Conservation (phyloP, 352 stramenopile species). For the Globisporangium solare region DNA sequence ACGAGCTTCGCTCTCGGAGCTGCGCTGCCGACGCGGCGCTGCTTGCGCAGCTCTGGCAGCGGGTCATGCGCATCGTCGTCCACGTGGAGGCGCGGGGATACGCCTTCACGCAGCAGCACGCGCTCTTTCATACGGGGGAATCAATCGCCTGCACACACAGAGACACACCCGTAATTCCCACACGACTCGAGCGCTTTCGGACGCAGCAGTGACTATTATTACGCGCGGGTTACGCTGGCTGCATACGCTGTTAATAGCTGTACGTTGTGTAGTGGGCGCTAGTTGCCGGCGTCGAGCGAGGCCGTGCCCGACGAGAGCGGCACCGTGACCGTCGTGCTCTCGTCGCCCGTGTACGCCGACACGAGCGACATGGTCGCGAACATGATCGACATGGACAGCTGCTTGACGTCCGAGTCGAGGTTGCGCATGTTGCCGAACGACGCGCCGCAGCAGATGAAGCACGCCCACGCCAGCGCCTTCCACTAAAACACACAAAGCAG, state of each 20-base stretch:
- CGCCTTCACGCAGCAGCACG: too few relatives aligned
- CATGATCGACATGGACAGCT: constrained; percentile 76
- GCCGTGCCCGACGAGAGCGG: constrained; percentile 13
- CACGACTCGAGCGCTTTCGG: too few relatives aligned
- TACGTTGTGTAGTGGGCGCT: background rate
- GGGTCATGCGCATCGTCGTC: background rate
- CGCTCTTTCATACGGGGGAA: constrained; percentile 1
- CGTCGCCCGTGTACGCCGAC: constrained; percentile 44
- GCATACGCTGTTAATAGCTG: too few relatives aligned
- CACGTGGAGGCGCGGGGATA: background rate
- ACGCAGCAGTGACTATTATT: background rate
- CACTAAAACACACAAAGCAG: too few relatives aligned
- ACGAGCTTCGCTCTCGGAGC: constrained; percentile 19
- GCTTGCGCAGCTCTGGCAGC: too few relatives aligned
- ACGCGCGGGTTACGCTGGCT: constrained; percentile 1
- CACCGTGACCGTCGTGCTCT: constrained; percentile 28
- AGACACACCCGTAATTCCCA: background rate
- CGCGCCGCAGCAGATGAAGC: constrained; percentile 56
- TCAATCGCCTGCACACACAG: too few relatives aligned
- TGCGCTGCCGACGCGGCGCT: background rate
- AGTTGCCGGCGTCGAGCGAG: constrained; percentile 6
- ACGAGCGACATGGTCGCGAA: constrained; percentile 66
- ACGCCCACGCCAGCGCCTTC: constrained; percentile 62
- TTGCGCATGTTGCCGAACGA: constrained; percentile 64
- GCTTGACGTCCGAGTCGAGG: constrained; percentile 51